A percentile compares a stretch with the other conserved stretches of the same genome.
Evolutionary conservation across 2,329 filamentous ascomycete genomes (phyloP).

Genomic region (Sporothrix inflata): DNA sequence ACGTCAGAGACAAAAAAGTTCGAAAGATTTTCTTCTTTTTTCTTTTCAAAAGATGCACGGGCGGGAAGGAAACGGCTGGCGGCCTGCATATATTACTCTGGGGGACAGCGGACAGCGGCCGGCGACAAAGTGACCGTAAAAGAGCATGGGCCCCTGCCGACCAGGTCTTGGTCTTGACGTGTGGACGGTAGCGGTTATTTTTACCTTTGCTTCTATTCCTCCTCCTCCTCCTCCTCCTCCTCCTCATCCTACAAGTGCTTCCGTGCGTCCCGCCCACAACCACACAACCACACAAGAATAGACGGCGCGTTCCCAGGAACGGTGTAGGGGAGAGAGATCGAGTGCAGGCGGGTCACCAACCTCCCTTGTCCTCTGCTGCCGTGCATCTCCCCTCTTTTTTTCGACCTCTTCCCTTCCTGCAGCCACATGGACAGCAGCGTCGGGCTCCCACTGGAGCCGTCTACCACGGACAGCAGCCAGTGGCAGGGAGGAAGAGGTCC

Average conservation of each 20-base stretch:
- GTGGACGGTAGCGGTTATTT: conserved; percentile 18
- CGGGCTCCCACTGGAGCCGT: neutral
- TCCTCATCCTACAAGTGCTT: conserved; percentile 12
- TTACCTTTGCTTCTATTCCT: conserved; percentile 2
- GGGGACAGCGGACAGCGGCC: neutral
- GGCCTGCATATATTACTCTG: conserved; percentile 25
- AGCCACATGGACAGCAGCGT: conserved; percentile 10
- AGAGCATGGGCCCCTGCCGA: conserved; percentile 16
- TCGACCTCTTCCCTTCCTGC: neutral
- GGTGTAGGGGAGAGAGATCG: neutral
- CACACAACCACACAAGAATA: conserved; percentile 11
- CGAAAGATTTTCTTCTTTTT: neutral
- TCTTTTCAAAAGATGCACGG: conserved; percentile 15
- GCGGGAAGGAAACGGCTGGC: conserved; percentile 23
- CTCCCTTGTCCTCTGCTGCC: conserved; percentile 20
- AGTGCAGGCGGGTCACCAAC: neutral
- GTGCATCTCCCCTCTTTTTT: neutral
- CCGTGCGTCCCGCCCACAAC: conserved; percentile 11
- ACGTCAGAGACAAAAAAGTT: neutral
- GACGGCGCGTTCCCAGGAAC: conserved; percentile 12
- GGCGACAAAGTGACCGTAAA: neutral
- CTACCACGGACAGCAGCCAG: neutral
- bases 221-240: neutral
- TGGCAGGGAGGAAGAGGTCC: neutral
- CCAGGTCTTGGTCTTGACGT: neutral